Base-by-base conservation (phyloP, 768 basidiomycete species). In the Cantharellus anzutake region DNA sequence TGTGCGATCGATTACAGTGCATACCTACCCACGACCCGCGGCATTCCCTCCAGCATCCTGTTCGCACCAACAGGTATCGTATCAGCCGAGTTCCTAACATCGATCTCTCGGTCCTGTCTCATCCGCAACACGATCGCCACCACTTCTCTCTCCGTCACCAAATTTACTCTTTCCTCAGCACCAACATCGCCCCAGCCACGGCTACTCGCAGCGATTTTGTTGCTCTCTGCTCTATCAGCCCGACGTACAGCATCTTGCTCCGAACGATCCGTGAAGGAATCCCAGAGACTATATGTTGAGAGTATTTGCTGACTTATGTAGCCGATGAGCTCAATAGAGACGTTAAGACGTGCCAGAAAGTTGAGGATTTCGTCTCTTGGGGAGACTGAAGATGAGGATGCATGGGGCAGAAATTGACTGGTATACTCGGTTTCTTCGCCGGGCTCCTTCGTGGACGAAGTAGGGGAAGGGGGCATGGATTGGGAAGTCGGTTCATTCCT, bases 221-320 rank as follows among this genome's bases (percentile, higher is more conserved):
- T 5, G 5, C 5, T 5, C 37, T 40, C 41, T 14, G 39, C 16
- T 14, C 56, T 39, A 5, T 40, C 56, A 14, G 34, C 40, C 2
- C 41, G 38, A 14, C 56, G 56, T 14, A 5, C 5, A 2, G 51
- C 48, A 51, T 84, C 80, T 62, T 88, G 84, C 60, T 80, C 81
- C 70, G 89, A 90, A 4, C 79, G 74, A 42, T 63, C 62, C 4
- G 61, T 35, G 35, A 63, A 37, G 14, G 53, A 40, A 39, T 86
- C 85, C 90, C 93, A 97, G 0, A 92, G 76, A 3, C 85, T 79
- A 70, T 97, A 98, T 41, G 96, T 71, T 3, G 85, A 80, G 59
- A 97, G 76, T 63, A 98, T 88, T 71, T 98, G 88, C 67, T 97
- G 93, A 0, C 84, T 79, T 65, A 96, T 83, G 44, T 85, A 82